Percentiles rank a stretch among this genome's conserved stretches.
Conservation (phyloP, 352 stramenopile species). For the Plasmopara viticola region DNA sequence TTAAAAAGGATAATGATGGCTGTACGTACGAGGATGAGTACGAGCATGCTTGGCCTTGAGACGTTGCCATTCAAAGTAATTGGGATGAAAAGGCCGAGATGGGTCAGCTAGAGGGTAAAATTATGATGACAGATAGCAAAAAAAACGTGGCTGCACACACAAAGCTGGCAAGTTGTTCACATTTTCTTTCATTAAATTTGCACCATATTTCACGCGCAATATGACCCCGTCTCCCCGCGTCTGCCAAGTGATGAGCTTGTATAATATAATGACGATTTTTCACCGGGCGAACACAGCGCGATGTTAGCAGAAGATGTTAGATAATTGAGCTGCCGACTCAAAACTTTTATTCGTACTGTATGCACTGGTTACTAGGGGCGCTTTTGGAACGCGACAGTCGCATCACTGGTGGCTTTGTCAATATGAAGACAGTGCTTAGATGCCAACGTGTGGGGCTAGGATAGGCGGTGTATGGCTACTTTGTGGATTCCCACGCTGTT, state of each 20-base stretch:
- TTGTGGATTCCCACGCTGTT: slow-evolving; percentile 86
- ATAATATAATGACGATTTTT: slow-evolving; percentile 85
- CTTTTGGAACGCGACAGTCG: slow-evolving; percentile 95
- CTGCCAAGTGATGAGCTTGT: slow-evolving; percentile 70
- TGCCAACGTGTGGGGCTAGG: slow-evolving; percentile 84
- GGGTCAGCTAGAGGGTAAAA: too few relatives aligned
- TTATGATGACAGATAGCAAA: too few relatives aligned
- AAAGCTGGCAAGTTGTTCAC: too few relatives aligned
- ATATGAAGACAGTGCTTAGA: slow-evolving; percentile 89
- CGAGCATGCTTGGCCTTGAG: too few relatives aligned
- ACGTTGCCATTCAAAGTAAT: too few relatives aligned
- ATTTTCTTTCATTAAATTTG: too few relatives aligned
- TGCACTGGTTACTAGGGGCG: slow-evolving; percentile 94
- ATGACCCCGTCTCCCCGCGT: slow-evolving; percentile 88
- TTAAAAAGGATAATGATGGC: too few relatives aligned
- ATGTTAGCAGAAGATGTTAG: slow-evolving; percentile 59
- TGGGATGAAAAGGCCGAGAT: too few relatives aligned
- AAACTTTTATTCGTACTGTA: slow-evolving; percentile 97
- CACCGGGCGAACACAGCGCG: slow-evolving; percentile 74
- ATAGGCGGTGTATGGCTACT: slow-evolving; percentile 92
- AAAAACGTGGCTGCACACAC: too few relatives aligned
- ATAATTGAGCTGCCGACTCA: slow-evolving; percentile 76
- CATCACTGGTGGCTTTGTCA: slow-evolving; percentile 92
- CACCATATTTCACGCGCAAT: slow-evolving; percentile 85
- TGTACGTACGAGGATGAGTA: too few relatives aligned